Base-by-base conservation (phyloP, 2,329 filamentous ascomycete species). In the Didymella exigua region DNA sequence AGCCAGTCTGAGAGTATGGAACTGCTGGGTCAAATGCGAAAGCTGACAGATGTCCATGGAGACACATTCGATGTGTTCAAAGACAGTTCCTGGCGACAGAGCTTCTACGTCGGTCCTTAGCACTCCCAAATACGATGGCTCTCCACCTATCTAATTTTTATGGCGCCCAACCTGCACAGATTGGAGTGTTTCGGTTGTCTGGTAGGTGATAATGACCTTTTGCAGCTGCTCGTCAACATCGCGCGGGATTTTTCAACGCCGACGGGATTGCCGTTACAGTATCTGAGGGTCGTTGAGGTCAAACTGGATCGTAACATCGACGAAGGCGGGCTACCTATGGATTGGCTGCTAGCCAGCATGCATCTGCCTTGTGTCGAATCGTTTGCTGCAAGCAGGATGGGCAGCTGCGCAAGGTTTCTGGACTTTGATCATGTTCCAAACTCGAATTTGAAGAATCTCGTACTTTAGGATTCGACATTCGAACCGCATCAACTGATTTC, bases 321-420 rank as follows among this genome's bases (percentile, higher is more conserved):
- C 7, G 31, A 46, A 29, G 31, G 43, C 6, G 43, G 43, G 5
- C 6, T 46, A 6, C n/a, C n/a, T 18, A 16, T 18, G 13, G 43
- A 46, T 10, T 46, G 43, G 43, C 33, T 46, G 10, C 11, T 46
- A 11, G 43, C 43, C 16, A 19, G 43, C 23, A 29, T 46, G 43
- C 5, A 11, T n/a, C 43, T 46, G 1, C 31, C 43, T 2, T 36
- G 23, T 16, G 29, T 46, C 13, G 10, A 27, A 14, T 29, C n/a
- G 11, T 46, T 37, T n/a, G 16, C 31, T n/a, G 16, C 43, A 11
- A 41, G 37, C 23, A 41, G 37, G 23, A 41, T 41, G 37, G 27
- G 11, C 18, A 4, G 16, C 11, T 11, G 2, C 16, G 5, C 7
- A 6, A 9, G 16, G 3, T 21, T 11, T 5, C 6, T 36, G n/a